A percentile compares a stretch with the other conserved stretches of the same genome.
These are phyloP conservation scores for Leptographium wingfieldii DNA, from an alignment of 2,329 filamentous ascomycete species.

Conservation along the genomic window DNA sequence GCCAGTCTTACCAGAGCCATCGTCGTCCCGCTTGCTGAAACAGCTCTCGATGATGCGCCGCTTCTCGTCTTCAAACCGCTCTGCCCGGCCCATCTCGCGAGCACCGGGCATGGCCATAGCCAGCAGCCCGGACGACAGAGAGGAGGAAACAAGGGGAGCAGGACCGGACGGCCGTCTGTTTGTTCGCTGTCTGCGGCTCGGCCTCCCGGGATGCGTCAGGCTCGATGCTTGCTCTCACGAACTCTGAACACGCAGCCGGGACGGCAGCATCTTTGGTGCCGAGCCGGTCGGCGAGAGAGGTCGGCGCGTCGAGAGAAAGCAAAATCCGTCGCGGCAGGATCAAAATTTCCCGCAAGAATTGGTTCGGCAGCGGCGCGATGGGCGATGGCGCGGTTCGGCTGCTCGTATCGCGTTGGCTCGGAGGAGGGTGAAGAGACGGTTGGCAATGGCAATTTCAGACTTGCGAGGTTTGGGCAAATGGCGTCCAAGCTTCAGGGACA, in stretches of 20 bases:
- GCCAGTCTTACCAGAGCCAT: slow-evolving; percentile 60
- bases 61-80: slow-evolving; percentile 95
- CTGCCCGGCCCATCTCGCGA: slow-evolving; percentile 42
- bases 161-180: background rate
- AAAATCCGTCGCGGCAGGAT: too few species aligned
- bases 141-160: background rate
- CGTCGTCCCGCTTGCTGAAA: slow-evolving; percentile 78
- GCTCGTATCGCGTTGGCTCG: background rate
- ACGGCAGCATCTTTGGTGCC: background rate
- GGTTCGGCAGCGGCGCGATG: background rate
- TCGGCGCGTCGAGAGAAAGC: background rate
- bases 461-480: background rate
- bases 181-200: too few species aligned
- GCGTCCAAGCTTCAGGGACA: background rate
- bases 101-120: slow-evolving; percentile 20
- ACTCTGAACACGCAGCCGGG: background rate
- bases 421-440: background rate
- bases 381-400: background rate
- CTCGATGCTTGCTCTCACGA: background rate
- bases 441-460: background rate
- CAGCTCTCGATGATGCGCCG: slow-evolving; percentile 86
- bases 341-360: background rate
- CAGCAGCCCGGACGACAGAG: background rate
- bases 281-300: background rate
- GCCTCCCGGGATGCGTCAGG: background rate